phyloP scores from a whole-genome alignment of 2,329 filamentous ascomycete genomes.

The Nothophaeocryptopus gaeumannii region DNA sequence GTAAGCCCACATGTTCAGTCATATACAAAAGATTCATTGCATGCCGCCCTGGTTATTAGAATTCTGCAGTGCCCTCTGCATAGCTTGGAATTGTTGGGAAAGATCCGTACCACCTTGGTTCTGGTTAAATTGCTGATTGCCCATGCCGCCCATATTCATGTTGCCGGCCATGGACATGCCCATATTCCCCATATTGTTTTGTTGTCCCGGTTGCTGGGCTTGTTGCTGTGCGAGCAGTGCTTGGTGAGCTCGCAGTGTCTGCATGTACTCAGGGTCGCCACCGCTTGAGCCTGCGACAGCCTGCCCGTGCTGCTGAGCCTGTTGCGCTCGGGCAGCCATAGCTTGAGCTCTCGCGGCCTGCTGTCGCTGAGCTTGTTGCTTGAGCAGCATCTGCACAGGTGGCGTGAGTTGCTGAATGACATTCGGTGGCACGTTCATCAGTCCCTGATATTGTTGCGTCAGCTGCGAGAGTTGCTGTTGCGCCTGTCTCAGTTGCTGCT shows the following conservation, averaged over 20 bases:
- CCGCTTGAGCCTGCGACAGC: constrained; percentile 17
- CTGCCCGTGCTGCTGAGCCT: constrained; percentile 21
- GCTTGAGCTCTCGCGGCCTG: constrained; percentile 21
- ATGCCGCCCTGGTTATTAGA: constrained; percentile 11
- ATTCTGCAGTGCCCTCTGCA: constrained; percentile 30
- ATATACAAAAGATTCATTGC: background rate
- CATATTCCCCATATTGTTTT: constrained; percentile 12
- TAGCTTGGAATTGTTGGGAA: constrained; percentile 31
- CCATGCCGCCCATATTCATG: constrained; percentile 20
- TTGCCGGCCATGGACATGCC: constrained; percentile 23
- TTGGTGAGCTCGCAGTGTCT: constrained; percentile 31
- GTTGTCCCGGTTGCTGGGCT: constrained; percentile 17
- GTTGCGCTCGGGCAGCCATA: constrained; percentile 24
- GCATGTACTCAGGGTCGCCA: constrained; percentile 35
- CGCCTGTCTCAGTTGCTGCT: constrained; percentile 22
- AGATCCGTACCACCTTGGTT: constrained; percentile 22
- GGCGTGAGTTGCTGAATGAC: constrained; percentile 16
- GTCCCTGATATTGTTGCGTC: constrained; percentile 19
- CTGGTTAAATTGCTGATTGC: constrained; percentile 17
- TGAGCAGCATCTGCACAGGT: constrained; percentile 23
- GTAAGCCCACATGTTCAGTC: background rate
- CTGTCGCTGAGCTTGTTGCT: constrained; percentile 22
- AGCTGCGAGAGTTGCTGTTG: constrained; percentile 21
- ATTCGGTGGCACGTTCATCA: constrained; percentile 24
- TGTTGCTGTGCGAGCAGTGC: constrained; percentile 26